Base-by-base conservation (phyloP, 495 filamentous ascomycete species). In the Saxophila tyrrhenica region DNA sequence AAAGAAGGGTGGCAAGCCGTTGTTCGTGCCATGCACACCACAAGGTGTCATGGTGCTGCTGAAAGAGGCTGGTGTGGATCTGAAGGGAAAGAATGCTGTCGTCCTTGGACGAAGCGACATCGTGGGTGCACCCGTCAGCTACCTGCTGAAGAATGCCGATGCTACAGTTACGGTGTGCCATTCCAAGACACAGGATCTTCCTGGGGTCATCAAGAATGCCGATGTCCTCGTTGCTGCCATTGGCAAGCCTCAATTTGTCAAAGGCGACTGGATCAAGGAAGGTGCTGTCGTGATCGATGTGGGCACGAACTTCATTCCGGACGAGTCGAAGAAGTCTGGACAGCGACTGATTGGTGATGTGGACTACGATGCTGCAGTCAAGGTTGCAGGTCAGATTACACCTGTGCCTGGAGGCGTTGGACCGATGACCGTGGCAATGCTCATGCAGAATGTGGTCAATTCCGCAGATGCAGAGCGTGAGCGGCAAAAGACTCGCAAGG, bases 391-490 rank as follows among this genome's bases (percentile, higher is more conserved):
- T n/a, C 80, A 85, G 57, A 97, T 98, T 63, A 98, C 94, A 1
- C 92, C 92, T 1, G 92, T 98, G 32, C 92, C 94, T 0, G 92
- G 92, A 55, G 92, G 92, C 65, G 92, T 97, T 54, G 92, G 92
- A 2, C 92, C 92, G 38, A 97, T 97, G 90, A 98, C 92, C 13
- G 89, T 98, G 50, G 92, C 92, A 29, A 97, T 97, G 85, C 77
- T 98, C 17, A 67, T 98, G 55, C 84, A 95, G 69, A 98, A 98
- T 65, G 89, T 97, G 22, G 84, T 97, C 38, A 80, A 86, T 58
- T 78, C 89, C 20, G 83, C 91, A 25, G 85, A 82, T 24, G 72
- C 76, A 47, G 89, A 85, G 65, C 92, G 94, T 57, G 86, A 92
- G 35, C 78, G 78, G 52, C 85, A 90, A 64, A 89, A 84, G 64